Conservation (phyloP, 1,284 basidiomycete species). For the Ceratobasidium sp. region DNA sequence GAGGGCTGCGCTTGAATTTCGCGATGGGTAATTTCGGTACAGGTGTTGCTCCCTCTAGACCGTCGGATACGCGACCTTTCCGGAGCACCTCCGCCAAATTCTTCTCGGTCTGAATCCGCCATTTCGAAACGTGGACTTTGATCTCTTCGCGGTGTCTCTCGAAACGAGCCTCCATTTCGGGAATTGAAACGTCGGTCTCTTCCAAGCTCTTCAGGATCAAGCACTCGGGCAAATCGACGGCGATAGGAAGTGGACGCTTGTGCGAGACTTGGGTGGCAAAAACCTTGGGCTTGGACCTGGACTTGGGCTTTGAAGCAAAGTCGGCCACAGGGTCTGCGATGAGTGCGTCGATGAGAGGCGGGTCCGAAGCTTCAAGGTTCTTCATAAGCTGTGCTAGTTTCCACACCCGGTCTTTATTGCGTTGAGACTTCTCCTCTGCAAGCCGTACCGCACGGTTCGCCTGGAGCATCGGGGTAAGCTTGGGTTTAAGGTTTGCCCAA, state of each 20-base stretch:
- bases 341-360: background rate
- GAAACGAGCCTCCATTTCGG: background rate
- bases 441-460: constrained; percentile 31
- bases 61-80: background rate
- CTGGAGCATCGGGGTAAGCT: constrained; percentile 39
- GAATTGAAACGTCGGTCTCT: background rate
- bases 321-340: no score
- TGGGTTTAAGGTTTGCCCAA: constrained; percentile 41
- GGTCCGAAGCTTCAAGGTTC: background rate
- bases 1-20: background rate
- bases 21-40: background rate
- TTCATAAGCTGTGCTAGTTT: background rate
- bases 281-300: no score
- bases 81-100: constrained; percentile 9
- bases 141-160: background rate
- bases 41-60: background rate
- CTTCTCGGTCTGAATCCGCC: constrained; percentile 3
- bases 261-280: background rate
- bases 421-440: constrained; percentile 4
- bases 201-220: background rate
- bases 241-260: background rate
- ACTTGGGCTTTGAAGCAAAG: background rate
- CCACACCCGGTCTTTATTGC: background rate
- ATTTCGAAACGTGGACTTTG: background rate
- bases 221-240: constrained; percentile 22